Evolutionary conservation across 2,329 filamentous ascomycete species (phyloP), one percentile per base, ranked within the genome.

Genomic region (Setomelanomma holmii): DNA sequence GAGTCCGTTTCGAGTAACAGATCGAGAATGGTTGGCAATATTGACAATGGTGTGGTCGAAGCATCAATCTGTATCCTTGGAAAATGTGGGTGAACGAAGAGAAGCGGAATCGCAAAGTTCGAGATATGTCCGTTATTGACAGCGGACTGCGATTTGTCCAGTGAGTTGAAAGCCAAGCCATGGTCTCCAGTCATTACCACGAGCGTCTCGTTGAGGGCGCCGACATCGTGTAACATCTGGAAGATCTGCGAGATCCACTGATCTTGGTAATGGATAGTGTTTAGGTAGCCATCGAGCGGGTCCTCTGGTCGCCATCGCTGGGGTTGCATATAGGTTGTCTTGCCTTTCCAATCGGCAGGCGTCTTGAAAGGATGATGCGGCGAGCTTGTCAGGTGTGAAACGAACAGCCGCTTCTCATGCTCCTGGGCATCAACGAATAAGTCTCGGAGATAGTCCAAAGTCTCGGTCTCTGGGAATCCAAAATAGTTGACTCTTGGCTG

Each of bases 241-340:
- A 61, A 58, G 17, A 61, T 51, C 8, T 58, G 47, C 16, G 58
- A 56, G 10, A 61, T 49, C 58, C 58, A 61, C 5, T 58, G 41
- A 24, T 61, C 58, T 34, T 61, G 58, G 24, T 51, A 61, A 10
- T 58, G 55, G 38, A 61, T 61, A 1, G 58, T 58, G 27, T 61
- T 61, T n/a, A 61, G 38, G 27, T 61, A 61, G 3, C 38, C 52
- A 8, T 61, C 51, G 27, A 61, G 41, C 0, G 55, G 55, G 30
- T 61, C 58, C 5, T 55, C 52, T 10, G 50, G 55, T 1, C 53
- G 58, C 55, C 55, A 61, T 16, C 49, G 55, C 40, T 61, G 52
- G 16, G 55, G 51, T 5, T 40, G 36, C 30, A 58, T 30, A 20
- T 61, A 61, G 3, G 44, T 35, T 19, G 38, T 40, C 5, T 51